These are phyloP conservation scores for Amanita jacksonii DNA, from an alignment of 768 basidiomycete species.

Conservation along the genomic window DNA sequence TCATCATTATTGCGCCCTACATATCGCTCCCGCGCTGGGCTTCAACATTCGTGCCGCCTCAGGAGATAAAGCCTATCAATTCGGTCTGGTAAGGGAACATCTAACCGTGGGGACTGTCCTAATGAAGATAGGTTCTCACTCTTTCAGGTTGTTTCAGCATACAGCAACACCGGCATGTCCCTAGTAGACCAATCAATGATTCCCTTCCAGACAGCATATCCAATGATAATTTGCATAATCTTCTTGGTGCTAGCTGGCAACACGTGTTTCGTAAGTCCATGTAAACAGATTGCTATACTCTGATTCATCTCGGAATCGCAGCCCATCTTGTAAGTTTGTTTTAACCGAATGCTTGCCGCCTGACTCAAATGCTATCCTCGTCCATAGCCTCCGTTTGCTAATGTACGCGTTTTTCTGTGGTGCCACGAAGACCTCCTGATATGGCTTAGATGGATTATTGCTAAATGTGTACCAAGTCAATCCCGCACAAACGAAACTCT, in stretches of 20 bases:
- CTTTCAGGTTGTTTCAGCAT: slow-evolving; percentile 81
- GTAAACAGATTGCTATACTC: neutral
- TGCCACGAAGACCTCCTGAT: slow-evolving; percentile 6
- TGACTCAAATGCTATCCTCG: neutral
- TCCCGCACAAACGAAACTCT: slow-evolving; percentile 72
- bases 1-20: slow-evolving; percentile 75
- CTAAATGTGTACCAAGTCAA: slow-evolving; percentile 45
- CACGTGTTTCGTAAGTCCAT: slow-evolving; percentile 70
- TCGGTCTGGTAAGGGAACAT: slow-evolving; percentile 51
- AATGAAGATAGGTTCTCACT: slow-evolving; percentile 55
- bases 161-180: slow-evolving; percentile 83
- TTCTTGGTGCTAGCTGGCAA: slow-evolving; percentile 86
- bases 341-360: neutral
- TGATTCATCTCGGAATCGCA: slow-evolving; percentile 22
- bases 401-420: slow-evolving; percentile 53
- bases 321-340: slow-evolving; percentile 73
- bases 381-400: slow-evolving; percentile 61
- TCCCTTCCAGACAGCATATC: slow-evolving; percentile 81
- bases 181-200: slow-evolving; percentile 87
- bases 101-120: neutral
- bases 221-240: slow-evolving; percentile 64
- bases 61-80: slow-evolving; percentile 42
- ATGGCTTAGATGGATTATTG: slow-evolving; percentile 56
- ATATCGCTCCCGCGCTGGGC: slow-evolving; percentile 55
- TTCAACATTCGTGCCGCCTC: slow-evolving; percentile 48